Percentiles rank a stretch among this genome's conserved stretches.
These are phyloP conservation scores for Colletotrichum brevisporum DNA, from an alignment of 2,329 filamentous ascomycete species.

Conservation along the genomic window DNA sequence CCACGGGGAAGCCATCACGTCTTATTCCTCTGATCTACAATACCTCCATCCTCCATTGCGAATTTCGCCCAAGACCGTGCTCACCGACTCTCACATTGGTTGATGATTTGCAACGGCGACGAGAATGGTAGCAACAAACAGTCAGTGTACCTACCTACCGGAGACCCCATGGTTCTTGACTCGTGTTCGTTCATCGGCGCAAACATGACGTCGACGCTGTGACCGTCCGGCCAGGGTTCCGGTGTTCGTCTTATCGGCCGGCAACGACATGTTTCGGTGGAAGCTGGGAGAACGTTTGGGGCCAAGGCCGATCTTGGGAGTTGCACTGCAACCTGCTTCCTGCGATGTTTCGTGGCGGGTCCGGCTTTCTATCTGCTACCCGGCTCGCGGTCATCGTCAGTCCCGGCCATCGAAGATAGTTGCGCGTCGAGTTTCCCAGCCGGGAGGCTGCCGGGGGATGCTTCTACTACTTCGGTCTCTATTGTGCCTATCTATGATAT, in stretches of 20 bases:
- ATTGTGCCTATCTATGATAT: too few species aligned
- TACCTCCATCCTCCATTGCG: too few species aligned
- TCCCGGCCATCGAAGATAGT: too few species aligned
- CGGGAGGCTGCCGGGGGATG: too few species aligned
- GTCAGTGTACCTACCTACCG: too few species aligned
- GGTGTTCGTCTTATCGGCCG: conserved; percentile 3
- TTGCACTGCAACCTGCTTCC: too few species aligned
- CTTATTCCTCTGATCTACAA: too few species aligned
- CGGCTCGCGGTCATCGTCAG: too few species aligned
- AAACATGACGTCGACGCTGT: conserved; percentile 30
- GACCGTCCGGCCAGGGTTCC: conserved; percentile 9
- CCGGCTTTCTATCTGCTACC: too few species aligned
- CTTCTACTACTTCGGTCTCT: too few species aligned
- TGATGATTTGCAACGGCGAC: conserved; percentile 6
- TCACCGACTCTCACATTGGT: conserved; percentile 1
- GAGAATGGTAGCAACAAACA: background rate
- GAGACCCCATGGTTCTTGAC: conserved; percentile 4
- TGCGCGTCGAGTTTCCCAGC: too few species aligned
- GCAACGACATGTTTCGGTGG: background rate
- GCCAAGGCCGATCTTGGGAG: background rate
- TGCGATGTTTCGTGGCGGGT: too few species aligned
- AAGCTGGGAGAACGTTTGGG: background rate
- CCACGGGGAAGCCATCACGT: background rate
- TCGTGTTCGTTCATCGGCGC: background rate
- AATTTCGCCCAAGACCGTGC: background rate